Conservation (phyloP, 805 yeast species). For the Dipodascus geniculatus region DNA sequence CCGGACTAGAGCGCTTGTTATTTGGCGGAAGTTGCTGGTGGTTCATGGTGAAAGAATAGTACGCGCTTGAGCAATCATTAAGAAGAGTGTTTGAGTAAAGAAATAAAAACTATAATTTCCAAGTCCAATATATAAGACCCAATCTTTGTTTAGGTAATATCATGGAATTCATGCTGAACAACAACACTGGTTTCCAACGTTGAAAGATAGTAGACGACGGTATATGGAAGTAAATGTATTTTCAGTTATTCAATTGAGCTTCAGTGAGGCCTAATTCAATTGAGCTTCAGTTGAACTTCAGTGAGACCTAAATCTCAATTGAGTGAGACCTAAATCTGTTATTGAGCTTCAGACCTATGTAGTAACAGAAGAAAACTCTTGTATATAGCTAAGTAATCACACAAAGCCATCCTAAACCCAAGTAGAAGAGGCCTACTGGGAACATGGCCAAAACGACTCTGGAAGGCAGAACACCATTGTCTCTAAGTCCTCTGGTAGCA, state of each 20-base stretch:
- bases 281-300: no score
- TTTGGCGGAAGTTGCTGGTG: not conserved
- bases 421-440: slow-evolving; percentile 54
- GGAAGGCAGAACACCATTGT: slow-evolving; percentile 52
- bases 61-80: no score
- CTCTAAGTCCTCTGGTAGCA: slow-evolving; percentile 46
- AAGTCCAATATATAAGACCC: no score
- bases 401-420: slow-evolving; percentile 54
- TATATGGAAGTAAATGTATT: no score
- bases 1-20: not conserved
- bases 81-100: no score
- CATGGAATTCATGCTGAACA: slow-evolving; percentile 58
- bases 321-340: slow-evolving; percentile 60
- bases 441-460: slow-evolving; percentile 50
- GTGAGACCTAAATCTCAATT: no score
- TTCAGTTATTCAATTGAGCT: no score
- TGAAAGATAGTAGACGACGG: slow-evolving; percentile 57
- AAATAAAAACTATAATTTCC: no score
- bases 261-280: no score
- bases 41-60: no score
- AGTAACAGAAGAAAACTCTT: slow-evolving; percentile 4
- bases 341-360: slow-evolving; percentile 54
- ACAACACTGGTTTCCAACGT: slow-evolving; percentile 60
- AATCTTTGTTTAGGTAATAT: slow-evolving; percentile 80
- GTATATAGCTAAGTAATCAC: slow-evolving; percentile 33